These are phyloP conservation scores for Lactarius evosmus DNA, from an alignment of 768 basidiomycete genomes.

Conservation along the genomic window DNA sequence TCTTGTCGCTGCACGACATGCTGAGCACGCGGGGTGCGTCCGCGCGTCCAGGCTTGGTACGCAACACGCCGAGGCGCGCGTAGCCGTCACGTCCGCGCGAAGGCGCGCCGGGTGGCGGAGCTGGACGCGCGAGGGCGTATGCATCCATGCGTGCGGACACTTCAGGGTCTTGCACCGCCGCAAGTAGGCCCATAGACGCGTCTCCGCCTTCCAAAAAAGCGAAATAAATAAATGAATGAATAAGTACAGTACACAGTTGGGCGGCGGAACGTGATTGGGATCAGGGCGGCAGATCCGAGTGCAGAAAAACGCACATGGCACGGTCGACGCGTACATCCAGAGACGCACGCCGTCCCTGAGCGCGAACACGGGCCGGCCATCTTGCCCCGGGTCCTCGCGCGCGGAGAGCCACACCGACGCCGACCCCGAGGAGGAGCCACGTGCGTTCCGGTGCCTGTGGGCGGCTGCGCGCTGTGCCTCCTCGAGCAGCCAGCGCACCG, in stretches of 20 bases:
- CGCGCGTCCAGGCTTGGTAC: slow-evolving; percentile 92
- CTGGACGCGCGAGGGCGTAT: slow-evolving; percentile 38
- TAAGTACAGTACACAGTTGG: no score
- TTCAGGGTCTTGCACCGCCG: slow-evolving; percentile 65
- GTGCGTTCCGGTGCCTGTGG: slow-evolving; percentile 10
- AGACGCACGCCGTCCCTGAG: slow-evolving; percentile 49
- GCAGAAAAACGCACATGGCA: slow-evolving; percentile 47
- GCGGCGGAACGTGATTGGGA: no score
- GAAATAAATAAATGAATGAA: background rate
- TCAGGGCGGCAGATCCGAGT: slow-evolving; percentile 2
- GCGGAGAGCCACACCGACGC: slow-evolving; percentile 44
- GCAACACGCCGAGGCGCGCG: slow-evolving; percentile 65
- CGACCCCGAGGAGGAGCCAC: slow-evolving; percentile 35
- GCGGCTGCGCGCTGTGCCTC: slow-evolving; percentile 48
- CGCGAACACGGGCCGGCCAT: slow-evolving; percentile 40
- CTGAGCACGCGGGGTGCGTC: slow-evolving; percentile 80
- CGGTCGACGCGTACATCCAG: slow-evolving; percentile 73
- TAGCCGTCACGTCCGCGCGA: slow-evolving; percentile 84
- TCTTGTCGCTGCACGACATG: slow-evolving; percentile 96
- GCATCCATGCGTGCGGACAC: slow-evolving; percentile 70
- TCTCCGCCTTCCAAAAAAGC: slow-evolving; percentile 65
- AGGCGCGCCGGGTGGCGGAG: slow-evolving; percentile 38
- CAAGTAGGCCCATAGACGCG: slow-evolving; percentile 78
- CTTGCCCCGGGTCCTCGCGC: slow-evolving; percentile 29
- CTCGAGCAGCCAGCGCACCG: slow-evolving; percentile 74